Base-by-base conservation (phyloP, 2,329 filamentous ascomycete genomes). In the Pyrenophora teres region DNA sequence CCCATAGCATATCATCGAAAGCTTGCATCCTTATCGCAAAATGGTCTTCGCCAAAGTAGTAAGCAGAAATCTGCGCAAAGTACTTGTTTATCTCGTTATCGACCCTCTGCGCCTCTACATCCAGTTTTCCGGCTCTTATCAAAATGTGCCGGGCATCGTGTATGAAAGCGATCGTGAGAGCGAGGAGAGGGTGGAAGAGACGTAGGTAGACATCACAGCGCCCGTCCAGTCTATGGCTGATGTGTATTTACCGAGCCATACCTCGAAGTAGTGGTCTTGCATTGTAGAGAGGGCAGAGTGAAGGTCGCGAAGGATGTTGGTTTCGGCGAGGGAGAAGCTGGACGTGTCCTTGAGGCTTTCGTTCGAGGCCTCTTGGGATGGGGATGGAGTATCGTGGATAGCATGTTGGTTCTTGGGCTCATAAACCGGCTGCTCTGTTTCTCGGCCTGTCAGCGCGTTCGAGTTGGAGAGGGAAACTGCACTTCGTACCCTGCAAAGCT, bases 1-100 rank as follows among this genome's bases (percentile, higher is more conserved):
- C 91, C 93, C 93, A 97, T 2, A 96, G 82, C 77, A 96, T 96
- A 71, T 97, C 93, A 68, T 97, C 93, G 70, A 87, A 96, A 0
- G 93, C 93, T 78, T 94, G 80, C 50, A 85, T 84, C 38, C 90
- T 82, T 42, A 97, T 81, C 23, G 82, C 80, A 57, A 92, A 85
- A 4, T 86, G 83, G 71, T 96, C 86, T 70, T 97, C 90, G 16
- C 90, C 91, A 69, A 93, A 96, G 70, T 95, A 97, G 62, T 88
- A 96, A 7, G 85, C 83, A 4, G 87, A 78, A 0, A 87, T 77
- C 52, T 97, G 90, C 0, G 85, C 83, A 70, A 95, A 96, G 71
- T 92, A 92, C 25, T 82, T 83, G 59, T 92, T 88, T 59, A 97
- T 83, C n/a, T 92, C 78, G 60, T 96, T 94, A 64, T 92, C 87